These are phyloP conservation scores for Oryza brachyantha DNA, from an alignment of 176 grass and related monocot species.

Conservation along the genomic window DNA sequence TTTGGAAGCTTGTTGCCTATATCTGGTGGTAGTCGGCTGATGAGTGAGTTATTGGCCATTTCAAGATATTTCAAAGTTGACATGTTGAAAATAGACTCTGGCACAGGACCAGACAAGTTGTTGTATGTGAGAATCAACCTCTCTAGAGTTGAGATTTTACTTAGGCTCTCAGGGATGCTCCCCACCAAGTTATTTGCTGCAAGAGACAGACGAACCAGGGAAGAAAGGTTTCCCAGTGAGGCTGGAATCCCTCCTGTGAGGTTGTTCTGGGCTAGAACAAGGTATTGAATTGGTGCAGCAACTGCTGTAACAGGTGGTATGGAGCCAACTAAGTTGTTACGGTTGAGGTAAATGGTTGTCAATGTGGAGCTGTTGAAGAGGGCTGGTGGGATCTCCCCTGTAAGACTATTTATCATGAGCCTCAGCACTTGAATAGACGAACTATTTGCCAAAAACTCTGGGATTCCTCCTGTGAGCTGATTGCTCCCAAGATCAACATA, in stretches of 20 bases:
- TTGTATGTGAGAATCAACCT: constrained; percentile 35
- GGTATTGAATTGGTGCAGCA: constrained; percentile 9
- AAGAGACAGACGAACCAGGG: constrained; percentile 28
- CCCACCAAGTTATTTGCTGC: constrained; percentile 38
- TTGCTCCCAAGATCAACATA: constrained; percentile 29
- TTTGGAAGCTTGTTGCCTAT: constrained; percentile 47
- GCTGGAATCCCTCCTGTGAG: constrained; percentile 43
- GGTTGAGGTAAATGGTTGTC: constrained; percentile 22
- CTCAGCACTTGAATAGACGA: constrained; percentile 30
- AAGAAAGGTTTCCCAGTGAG: constrained; percentile 41
- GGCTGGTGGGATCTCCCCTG: constrained; percentile 25
- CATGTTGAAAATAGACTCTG: constrained; percentile 38
- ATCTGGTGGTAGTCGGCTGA: constrained; percentile 28
- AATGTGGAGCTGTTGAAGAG: not conserved
- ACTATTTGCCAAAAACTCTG: constrained; percentile 38
- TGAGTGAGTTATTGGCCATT: constrained; percentile 37
- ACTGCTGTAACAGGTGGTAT: constrained; percentile 32
- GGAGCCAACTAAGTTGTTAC: constrained; percentile 32
- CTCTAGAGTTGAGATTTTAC: constrained; percentile 1
- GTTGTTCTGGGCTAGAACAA: constrained; percentile 26
- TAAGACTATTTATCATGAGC: constrained; percentile 43
- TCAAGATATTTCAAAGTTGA: constrained; percentile 31
- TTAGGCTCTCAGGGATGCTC: constrained; percentile 46
- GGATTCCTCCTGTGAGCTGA: constrained; percentile 40
- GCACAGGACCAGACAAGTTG: constrained; percentile 33